Conservation (phyloP, 345 rosid species). For the Kernera saxatilis region DNA sequence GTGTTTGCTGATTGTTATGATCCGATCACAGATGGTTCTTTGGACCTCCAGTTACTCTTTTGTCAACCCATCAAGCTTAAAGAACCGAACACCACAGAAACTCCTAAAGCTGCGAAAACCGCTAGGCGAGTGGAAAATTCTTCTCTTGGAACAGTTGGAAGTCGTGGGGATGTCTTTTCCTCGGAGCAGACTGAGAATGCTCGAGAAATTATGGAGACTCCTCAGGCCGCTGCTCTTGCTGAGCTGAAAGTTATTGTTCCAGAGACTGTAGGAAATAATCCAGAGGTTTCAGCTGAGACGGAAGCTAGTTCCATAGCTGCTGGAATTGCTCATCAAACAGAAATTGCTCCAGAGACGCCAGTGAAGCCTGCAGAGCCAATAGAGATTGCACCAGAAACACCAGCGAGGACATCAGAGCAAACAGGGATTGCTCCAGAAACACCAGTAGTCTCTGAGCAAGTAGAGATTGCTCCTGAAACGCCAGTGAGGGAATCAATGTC, state of each 20-base stretch:
- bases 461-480: slow-evolving; percentile 63
- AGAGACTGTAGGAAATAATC: neutral
- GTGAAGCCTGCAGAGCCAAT: slow-evolving; percentile 17
- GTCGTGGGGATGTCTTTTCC: neutral
- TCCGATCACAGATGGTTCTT: slow-evolving; percentile 41
- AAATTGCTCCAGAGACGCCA: slow-evolving; percentile 8
- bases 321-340: slow-evolving; percentile 15
- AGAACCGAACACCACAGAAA: neutral
- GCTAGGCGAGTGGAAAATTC: neutral
- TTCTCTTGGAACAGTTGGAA: neutral
- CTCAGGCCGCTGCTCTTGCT: slow-evolving; percentile 13
- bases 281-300: neutral
- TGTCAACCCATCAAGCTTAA: slow-evolving; percentile 18
- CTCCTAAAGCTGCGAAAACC: slow-evolving; percentile 9
- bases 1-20: slow-evolving; percentile 27
- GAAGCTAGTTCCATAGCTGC: neutral
- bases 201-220: slow-evolving; percentile 20
- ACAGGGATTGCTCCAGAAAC: slow-evolving; percentile 22
- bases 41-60: slow-evolving; percentile 46
- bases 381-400: slow-evolving; percentile 21
- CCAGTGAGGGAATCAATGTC: slow-evolving; percentile 41
- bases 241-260: slow-evolving; percentile 18
- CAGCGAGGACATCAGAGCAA: slow-evolving; percentile 15
- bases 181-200: slow-evolving; percentile 5
- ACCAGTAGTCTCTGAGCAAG: slow-evolving; percentile 25